A percentile compares a stretch with the other conserved stretches of the same genome.
These are phyloP conservation scores for Cenchrus fungigraminus DNA, from an alignment of 176 grass and related monocot genomes.

Conservation along the genomic window DNA sequence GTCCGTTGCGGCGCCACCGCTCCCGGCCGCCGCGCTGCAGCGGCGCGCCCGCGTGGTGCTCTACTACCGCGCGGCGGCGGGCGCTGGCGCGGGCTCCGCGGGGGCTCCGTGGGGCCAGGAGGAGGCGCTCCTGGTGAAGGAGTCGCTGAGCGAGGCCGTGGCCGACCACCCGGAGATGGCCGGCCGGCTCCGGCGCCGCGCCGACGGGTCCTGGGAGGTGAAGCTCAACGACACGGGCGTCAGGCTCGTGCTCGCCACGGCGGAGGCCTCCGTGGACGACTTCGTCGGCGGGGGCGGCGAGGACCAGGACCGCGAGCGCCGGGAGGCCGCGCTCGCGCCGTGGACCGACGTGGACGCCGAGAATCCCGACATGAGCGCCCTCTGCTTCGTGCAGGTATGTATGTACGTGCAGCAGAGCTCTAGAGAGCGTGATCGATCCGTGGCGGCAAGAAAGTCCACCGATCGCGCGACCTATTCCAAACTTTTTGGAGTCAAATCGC, in stretches of 20 bases:
- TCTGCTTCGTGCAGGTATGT: conserved; percentile 71
- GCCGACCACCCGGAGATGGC: conserved; percentile 71
- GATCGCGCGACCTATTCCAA: neutral
- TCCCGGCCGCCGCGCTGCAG: conserved; percentile 42
- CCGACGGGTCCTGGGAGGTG: conserved; percentile 72
- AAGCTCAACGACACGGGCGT: conserved; percentile 65
- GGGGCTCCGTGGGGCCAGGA: conserved; percentile 28
- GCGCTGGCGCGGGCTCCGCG: conserved; percentile 2
- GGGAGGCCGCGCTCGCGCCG: conserved; percentile 55
- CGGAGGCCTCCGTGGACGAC: neutral
- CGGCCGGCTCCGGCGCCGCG: conserved; percentile 65
- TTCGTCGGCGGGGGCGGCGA: conserved; percentile 25
- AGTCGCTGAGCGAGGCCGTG: conserved; percentile 65
- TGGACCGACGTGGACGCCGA: conserved; percentile 57
- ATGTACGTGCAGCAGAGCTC: no score
- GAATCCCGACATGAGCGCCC: conserved; percentile 62
- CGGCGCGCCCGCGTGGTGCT: conserved; percentile 62
- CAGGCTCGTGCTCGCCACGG: neutral
- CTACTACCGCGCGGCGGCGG: conserved; percentile 61
- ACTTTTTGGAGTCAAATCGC: neutral
- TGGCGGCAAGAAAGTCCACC: neutral
- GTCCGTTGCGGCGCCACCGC: conserved; percentile 26
- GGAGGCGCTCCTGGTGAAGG: conserved; percentile 69
- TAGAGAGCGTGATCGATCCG: neutral
- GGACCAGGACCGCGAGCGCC: neutral